phyloP scores from a whole-genome alignment of 2,329 filamentous ascomycete genomes.

The Monilinia laxa region DNA sequence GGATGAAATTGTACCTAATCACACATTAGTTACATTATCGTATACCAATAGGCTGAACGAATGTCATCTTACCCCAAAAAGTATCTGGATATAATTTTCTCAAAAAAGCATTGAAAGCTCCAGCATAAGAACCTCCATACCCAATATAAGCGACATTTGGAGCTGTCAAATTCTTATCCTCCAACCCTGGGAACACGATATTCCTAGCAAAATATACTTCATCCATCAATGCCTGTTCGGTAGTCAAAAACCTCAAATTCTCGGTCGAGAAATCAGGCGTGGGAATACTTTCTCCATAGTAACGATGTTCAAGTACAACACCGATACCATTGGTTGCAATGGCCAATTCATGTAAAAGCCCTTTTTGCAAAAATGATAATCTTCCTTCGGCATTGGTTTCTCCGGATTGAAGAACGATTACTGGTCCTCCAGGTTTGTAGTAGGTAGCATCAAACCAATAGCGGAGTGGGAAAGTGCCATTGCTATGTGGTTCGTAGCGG shows the following conservation, averaged over 20 bases:
- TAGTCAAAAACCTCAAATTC: conserved; percentile 77
- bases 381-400: conserved; percentile 65
- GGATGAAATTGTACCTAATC: conserved; percentile 64
- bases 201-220: conserved; percentile 77
- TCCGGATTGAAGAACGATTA: conserved; percentile 73
- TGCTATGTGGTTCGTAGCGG: conserved; percentile 72
- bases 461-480: conserved; percentile 65
- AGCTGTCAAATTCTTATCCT: conserved; percentile 65
- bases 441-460: conserved; percentile 82
- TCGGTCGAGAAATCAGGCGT: conserved; percentile 63
- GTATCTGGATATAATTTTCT: conserved; percentile 74
- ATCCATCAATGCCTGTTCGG: conserved; percentile 79
- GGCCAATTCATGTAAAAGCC: conserved; percentile 69
- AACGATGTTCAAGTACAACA: conserved; percentile 82
- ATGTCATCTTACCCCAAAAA: conserved; percentile 59
- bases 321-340: conserved; percentile 71
- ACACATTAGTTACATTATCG: conserved; percentile 5
- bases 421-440: conserved; percentile 75
- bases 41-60: not conserved
- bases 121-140: conserved; percentile 84
- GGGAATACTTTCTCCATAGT: conserved; percentile 78
- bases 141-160: conserved; percentile 68
- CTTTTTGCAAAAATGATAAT: conserved; percentile 72
- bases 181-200: conserved; percentile 67
- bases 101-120: conserved; percentile 74